Evolutionary conservation across 2,329 filamentous ascomycete genomes (phyloP).

Genomic region (Ceratocystis huliohia): DNA sequence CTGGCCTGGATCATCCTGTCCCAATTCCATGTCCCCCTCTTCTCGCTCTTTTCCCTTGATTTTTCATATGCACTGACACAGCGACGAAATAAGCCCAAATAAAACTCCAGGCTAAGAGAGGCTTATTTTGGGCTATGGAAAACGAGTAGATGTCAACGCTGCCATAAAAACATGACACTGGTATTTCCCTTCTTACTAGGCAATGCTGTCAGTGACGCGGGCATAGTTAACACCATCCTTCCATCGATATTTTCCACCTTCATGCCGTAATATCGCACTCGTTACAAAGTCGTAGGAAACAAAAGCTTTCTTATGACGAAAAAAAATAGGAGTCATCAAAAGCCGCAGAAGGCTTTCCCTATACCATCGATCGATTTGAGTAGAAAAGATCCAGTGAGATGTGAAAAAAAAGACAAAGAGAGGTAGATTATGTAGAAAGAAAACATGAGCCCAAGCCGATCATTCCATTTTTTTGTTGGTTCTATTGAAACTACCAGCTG

Average conservation of each 20-base stretch:
- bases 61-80: too few species aligned
- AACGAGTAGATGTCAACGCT: neutral
- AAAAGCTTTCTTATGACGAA: neutral
- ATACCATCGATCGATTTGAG: neutral
- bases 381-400: slow-evolving; percentile 9
- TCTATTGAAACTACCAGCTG: slow-evolving; percentile 27
- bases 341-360: neutral
- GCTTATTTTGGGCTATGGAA: neutral
- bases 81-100: too few species aligned
- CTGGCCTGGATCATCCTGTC: too few species aligned
- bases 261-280: neutral
- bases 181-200: too few species aligned
- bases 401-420: slow-evolving; percentile 29
- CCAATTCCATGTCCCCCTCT: too few species aligned
- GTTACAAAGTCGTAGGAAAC: slow-evolving; percentile 6
- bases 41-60: too few species aligned
- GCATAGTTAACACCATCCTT: neutral
- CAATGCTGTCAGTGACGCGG: neutral
- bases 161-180: neutral
- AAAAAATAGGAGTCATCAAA: neutral
- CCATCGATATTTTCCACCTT: neutral
- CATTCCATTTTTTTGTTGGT: slow-evolving; percentile 21
- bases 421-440: slow-evolving; percentile 25
- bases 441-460: slow-evolving; percentile 21
- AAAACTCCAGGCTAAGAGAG: too few species aligned